Conservation (phyloP, 73 alveolate species). For the Tetrahymena thermophila region DNA sequence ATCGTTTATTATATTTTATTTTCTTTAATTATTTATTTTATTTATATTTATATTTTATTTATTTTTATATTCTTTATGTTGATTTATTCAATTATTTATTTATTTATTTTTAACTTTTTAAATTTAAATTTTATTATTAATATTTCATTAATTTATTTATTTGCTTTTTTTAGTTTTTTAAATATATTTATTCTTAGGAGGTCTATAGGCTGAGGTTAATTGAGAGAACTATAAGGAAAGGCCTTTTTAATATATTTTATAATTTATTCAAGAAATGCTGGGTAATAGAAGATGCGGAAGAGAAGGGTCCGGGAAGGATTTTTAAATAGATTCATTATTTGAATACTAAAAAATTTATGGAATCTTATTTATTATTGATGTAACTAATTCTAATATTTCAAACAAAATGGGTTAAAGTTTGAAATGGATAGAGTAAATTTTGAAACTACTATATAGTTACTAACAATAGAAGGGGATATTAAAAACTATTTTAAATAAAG, state of each 20-base stretch:
- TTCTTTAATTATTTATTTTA: too few species aligned
- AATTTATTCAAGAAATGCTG: not conserved
- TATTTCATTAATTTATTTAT: not conserved
- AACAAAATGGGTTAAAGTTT: not conserved
- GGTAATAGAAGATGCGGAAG: not conserved
- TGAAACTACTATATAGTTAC: not conserved
- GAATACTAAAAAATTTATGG: not conserved
- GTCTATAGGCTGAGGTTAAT: not conserved
- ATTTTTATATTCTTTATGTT: too few species aligned
- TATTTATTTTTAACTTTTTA: too few species aligned
- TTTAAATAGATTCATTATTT: not conserved
- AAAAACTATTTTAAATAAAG: too few species aligned
- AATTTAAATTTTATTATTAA: not conserved
- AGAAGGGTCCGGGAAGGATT: not conserved
- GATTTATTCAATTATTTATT: too few species aligned
- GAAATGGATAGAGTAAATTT: not conserved
- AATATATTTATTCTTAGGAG: not conserved
- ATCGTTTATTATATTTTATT: too few species aligned
- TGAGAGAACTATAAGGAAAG: not conserved
- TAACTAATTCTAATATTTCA: not conserved
- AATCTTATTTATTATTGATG: not conserved
- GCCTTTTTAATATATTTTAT: not conserved
- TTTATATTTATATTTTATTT: too few species aligned
- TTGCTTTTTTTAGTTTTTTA: not conserved
- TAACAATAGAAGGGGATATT: not conserved